Evolutionary conservation across 2,329 filamentous ascomycete species (phyloP), one percentile per base, ranked within the genome.

Genomic region (Nigrospora oryzae): DNA sequence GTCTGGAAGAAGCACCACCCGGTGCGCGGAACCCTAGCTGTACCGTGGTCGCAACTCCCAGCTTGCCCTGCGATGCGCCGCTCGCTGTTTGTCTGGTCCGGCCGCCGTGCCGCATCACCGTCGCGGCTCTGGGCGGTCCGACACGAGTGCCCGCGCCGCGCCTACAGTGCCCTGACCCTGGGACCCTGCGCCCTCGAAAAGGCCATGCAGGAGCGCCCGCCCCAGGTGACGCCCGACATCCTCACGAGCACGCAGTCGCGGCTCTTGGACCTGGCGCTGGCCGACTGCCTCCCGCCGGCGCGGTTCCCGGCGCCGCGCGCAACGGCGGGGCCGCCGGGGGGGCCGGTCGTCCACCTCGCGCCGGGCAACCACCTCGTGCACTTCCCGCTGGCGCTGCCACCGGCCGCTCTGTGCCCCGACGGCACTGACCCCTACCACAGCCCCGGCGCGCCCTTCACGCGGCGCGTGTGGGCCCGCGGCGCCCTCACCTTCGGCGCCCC

Each of bases 391-490:
- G 77, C 81, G 50, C 69, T 84, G 15, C 70, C 76, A 1, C 68
- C 78, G 13, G 77, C 74, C 8, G 54, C 70, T 32, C 76, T 97
- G 37, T 74, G 89, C 15, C 70, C 80, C 1, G 93, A 98, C 66
- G 91, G 93, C 46, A 94, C 90, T 1, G 91, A 97, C 61, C 70
- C 78, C 5, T 71, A 84, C 43, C 89, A 95, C 59, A 82, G 74
- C 19, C 91, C 91, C 0, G 87, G 84, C 2, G 60, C 61, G 4
- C 81, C 82, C 1, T 95, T 86, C 60, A 74, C 74, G 42, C 77
- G 86, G 17, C 81, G 93, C 15, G 80, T 98, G 69, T 98, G 93
- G 93, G 88, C 87, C 13, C 89, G 90, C 31, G 93, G 91, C 0
- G 74, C 75, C 36, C 64, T 96, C 10, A 59, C 59, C 1, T 86